These are phyloP conservation scores for Lodderomyces metapsilosis DNA, from an alignment of 1,139 yeast species.

Conservation along the genomic window DNA sequence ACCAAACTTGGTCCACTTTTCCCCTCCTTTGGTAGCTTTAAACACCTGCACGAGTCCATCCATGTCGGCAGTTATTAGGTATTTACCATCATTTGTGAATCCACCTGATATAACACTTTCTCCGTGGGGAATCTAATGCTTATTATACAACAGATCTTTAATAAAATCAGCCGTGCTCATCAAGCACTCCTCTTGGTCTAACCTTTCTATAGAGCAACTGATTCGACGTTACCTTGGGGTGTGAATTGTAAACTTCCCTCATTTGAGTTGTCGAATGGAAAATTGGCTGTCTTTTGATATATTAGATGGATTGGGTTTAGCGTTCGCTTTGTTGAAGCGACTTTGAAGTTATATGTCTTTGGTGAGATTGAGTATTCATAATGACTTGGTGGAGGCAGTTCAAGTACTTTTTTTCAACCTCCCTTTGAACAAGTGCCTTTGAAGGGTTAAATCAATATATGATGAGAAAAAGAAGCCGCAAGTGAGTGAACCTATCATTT, in stretches of 20 bases:
- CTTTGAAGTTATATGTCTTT: constrained; percentile 48
- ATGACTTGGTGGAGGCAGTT: constrained; percentile 16
- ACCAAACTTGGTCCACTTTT: constrained; percentile 72
- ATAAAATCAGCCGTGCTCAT: constrained; percentile 78
- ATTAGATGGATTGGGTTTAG: constrained; percentile 38
- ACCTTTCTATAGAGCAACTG: constrained; percentile 42
- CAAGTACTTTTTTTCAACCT: constrained; percentile 1
- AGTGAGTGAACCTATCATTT: too few relatives aligned
- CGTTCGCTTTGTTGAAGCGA: constrained; percentile 26
- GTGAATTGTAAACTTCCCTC: constrained; percentile 41
- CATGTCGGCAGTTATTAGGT: constrained; percentile 90
- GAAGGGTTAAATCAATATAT: constrained; percentile 2
- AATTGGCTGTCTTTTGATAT: constrained; percentile 44
- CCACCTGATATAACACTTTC: constrained; percentile 87
- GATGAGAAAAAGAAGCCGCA: too few relatives aligned
- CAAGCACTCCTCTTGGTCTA: constrained; percentile 63
- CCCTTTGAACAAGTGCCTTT: constrained; percentile 5
- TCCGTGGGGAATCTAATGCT: constrained; percentile 77
- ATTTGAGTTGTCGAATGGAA: constrained; percentile 42
- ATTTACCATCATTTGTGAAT: constrained; percentile 80
- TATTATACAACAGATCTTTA: constrained; percentile 82
- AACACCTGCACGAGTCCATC: constrained; percentile 79
- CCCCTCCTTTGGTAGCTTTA: constrained; percentile 70
- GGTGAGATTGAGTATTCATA: constrained; percentile 51
- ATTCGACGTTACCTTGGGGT: constrained; percentile 42